Evolutionary conservation across 2,329 filamentous ascomycete genomes (phyloP), one percentile per base, ranked within the genome.

Genomic region (Talaromyces sp.): DNA sequence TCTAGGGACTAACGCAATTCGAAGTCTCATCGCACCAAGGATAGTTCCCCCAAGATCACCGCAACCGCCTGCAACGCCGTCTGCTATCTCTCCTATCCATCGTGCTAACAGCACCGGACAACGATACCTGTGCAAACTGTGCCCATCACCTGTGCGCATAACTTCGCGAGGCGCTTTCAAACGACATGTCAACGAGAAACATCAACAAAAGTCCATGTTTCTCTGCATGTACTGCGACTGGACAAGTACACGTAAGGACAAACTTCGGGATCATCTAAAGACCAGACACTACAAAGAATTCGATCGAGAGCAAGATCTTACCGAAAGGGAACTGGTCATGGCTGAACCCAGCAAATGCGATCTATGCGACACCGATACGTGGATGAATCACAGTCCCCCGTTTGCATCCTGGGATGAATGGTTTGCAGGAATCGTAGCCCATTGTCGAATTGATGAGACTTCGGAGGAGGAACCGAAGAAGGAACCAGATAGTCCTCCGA

Each of bases 171-270:
- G 62, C 13, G 31, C 54, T 22, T 64, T 64, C 62, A 64, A 52
- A 35, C 31, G 62, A 15, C 62, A 64, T 35, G 62, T 64, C 11
- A 64, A 64, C 15, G 62, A 64, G 27, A 58, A 45, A 43, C 62
- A 64, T 22, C 54, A 50, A 9, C 5, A 31, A 19, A 64, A 64
- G 25, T 64, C 62, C 4, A n/a, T 27, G 13, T 64, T 64, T 49
- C 43, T 50, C 17, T 64, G 62, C 22, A 50, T 49, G 62, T 11
- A 37, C n/a, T 64, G 62, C n/a, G 15, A 49, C 3, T 64, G 19
- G n/a, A 25, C 4, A 33, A 27, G 45, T 31, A 33, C 54, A 59
- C 62, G 62, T 2, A 58, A 52, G 17, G 56, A 59, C 19, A 64
- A 64, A 33, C 62, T 64, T 31, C 41, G 33, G n/a, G 31, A 52